These are phyloP conservation scores for Entonaema liquescens DNA, from an alignment of 495 filamentous ascomycete species.

Conservation along the genomic window DNA sequence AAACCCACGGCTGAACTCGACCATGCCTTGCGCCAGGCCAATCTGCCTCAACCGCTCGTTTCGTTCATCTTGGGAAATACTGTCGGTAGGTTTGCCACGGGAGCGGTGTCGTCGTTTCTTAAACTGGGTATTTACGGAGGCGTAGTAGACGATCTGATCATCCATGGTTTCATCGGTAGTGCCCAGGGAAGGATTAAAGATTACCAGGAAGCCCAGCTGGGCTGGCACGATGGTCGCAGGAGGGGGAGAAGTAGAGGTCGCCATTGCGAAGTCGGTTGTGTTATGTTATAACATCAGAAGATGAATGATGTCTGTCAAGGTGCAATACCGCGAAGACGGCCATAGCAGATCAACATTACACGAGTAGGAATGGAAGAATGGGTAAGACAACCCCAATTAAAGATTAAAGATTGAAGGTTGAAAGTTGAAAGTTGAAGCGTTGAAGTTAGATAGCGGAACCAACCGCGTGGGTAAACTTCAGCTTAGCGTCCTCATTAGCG, in stretches of 20 bases:
- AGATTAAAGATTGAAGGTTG: too few species aligned
- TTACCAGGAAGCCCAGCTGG: constrained; percentile 84
- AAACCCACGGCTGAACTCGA: constrained; percentile 90
- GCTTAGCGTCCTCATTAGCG: background rate
- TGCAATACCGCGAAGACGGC: constrained; percentile 26
- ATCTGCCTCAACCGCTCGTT: constrained; percentile 91
- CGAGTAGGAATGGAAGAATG: background rate
- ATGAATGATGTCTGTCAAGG: constrained; percentile 29
- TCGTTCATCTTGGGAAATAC: constrained; percentile 64
- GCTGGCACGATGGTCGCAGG: constrained; percentile 68
- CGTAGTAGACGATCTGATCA: constrained; percentile 94
- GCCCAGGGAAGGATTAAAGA: constrained; percentile 94
- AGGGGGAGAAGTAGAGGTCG: constrained; percentile 22
- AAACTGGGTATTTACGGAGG: constrained; percentile 65
- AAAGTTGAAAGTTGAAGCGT: too few species aligned
- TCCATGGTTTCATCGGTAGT: constrained; percentile 84
- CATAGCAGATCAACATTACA: constrained; percentile 24
- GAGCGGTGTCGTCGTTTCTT: constrained; percentile 46
- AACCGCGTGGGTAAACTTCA: background rate
- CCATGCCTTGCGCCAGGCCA: constrained; percentile 97
- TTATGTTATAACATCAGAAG: constrained; percentile 25
- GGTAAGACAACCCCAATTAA: background rate
- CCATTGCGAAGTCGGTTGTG: constrained; percentile 25
- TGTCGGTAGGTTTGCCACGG: constrained; percentile 51
- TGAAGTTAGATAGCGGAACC: background rate